These are phyloP conservation scores for Amanita exitialis DNA, from an alignment of 768 basidiomycete genomes.

Conservation along the genomic window DNA sequence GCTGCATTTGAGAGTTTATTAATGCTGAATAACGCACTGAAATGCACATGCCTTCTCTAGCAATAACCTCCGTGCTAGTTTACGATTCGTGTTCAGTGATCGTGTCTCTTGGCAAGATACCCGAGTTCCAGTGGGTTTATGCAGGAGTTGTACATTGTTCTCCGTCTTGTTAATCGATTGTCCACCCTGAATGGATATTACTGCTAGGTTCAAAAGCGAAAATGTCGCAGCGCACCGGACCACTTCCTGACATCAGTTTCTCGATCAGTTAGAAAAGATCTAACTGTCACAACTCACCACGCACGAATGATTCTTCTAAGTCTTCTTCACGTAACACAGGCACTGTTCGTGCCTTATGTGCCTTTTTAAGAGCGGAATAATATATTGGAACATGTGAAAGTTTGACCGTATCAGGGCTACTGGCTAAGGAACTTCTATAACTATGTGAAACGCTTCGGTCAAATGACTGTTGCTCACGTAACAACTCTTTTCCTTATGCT, in stretches of 20 bases:
- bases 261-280: background rate
- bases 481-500: slow-evolving; percentile 20
- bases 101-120: slow-evolving; percentile 86
- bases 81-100: slow-evolving; percentile 71
- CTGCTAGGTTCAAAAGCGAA: background rate
- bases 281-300: slow-evolving; percentile 39
- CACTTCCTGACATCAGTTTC: slow-evolving; percentile 47
- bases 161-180: slow-evolving; percentile 95
- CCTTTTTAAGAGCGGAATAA: slow-evolving; percentile 66
- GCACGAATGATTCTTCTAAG: slow-evolving; percentile 79
- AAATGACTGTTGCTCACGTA: slow-evolving; percentile 27
- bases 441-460: background rate
- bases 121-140: slow-evolving; percentile 82
- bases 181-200: slow-evolving; percentile 49
- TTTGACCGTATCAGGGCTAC: slow-evolving; percentile 12
- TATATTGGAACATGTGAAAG: slow-evolving; percentile 25
- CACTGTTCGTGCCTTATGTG: slow-evolving; percentile 48
- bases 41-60: slow-evolving; percentile 59
- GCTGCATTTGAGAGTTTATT: slow-evolving; percentile 27
- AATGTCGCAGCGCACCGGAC: slow-evolving; percentile 41
- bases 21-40: slow-evolving; percentile 14
- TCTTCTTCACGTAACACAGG: slow-evolving; percentile 72
- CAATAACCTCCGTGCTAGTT: slow-evolving; percentile 62
- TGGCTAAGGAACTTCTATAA: slow-evolving; percentile 2
- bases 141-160: slow-evolving; percentile 83